Conservation (phyloP, 2,329 filamentous ascomycete species). For the Fusarium agapanthi region DNA sequence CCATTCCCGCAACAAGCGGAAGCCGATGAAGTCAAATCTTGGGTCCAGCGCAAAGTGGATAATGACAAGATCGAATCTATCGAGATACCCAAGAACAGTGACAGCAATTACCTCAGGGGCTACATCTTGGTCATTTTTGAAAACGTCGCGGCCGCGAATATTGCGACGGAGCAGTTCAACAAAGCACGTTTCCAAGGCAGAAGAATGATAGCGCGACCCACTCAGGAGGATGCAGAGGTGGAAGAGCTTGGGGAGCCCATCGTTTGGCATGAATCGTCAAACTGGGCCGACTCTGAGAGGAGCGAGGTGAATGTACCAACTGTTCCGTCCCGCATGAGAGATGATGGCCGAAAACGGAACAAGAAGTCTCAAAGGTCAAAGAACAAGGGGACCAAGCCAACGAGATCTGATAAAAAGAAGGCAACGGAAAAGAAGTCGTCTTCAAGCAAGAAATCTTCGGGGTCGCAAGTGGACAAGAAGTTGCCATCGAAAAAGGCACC, state of each 20-base stretch:
- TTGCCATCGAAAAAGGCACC: slow-evolving; percentile 8
- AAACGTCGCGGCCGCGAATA: slow-evolving; percentile 30
- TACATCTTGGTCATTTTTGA: slow-evolving; percentile 41
- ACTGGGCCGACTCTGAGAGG: background rate
- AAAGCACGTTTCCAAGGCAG: slow-evolving; percentile 40
- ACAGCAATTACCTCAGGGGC: slow-evolving; percentile 39
- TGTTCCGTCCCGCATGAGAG: slow-evolving; percentile 12
- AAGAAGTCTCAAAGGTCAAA: slow-evolving; percentile 21
- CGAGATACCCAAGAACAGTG: slow-evolving; percentile 37
- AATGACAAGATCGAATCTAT: slow-evolving; percentile 36
- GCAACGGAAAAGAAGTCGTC: slow-evolving; percentile 10
- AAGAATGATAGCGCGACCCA: slow-evolving; percentile 37
- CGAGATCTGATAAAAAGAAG: slow-evolving; percentile 16
- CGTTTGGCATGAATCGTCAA: background rate
- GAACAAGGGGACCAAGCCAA: slow-evolving; percentile 22
- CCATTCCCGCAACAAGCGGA: slow-evolving; percentile 37
- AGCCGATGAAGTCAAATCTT: slow-evolving; percentile 38
- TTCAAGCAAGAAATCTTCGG: slow-evolving; percentile 16
- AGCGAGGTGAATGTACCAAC: slow-evolving; percentile 2
- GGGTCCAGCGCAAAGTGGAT: slow-evolving; percentile 42
- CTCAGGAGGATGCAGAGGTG: slow-evolving; percentile 26
- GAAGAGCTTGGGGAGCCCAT: slow-evolving; percentile 8
- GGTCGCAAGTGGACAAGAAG: slow-evolving; percentile 21
- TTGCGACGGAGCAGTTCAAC: slow-evolving; percentile 39
- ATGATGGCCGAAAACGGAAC: background rate